Base-by-base conservation (phyloP, 148 eudicot genomes). In the Fagopyrum tataricum region DNA sequence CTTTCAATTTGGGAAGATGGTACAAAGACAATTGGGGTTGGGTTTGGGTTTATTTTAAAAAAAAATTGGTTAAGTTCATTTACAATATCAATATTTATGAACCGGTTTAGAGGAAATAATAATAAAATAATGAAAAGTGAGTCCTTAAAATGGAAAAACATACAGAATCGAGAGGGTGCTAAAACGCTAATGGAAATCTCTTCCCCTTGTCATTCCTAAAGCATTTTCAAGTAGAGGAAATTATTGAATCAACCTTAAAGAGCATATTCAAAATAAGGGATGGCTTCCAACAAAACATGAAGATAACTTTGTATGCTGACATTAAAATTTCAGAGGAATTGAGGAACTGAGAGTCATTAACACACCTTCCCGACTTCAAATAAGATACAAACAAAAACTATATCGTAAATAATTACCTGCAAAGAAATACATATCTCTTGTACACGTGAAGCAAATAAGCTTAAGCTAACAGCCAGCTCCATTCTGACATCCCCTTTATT, bases 401-500 rank as follows among this genome's bases (percentile, higher is more conserved):
- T 15, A 13, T 26, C 2, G 4, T 1, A 26, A 72, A 46, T 72
- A 21, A 76, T 42, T 85, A 95, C 99, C 97, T 95, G 96, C 79
- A 95, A 86, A 18, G 99, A 91, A 78, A 95, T 87, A 47, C 97
- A 97, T 56, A 95, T 92, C 87, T 95, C 99, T 86, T 92, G 99
- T 77, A 95, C 96, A 67, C 97, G 97, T 73, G 99, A 95, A 76
- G 97, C 99, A 86, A 95, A 95, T 71, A 95, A 85, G 80, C 99
- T 95, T 76, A 95, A 90, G 83, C 99, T 92, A 75, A 95, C 99
- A 72, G 99, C 99, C 74, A 92, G 79, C 81, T 95, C 99, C n/a
- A n/a, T n/a, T n/a, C n/a, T n/a, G n/a, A n/a, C 99, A 95, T 95
- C 83, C 99, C 99, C 79, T 88, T 95, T 46, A 97, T 88, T 78